Evolutionary conservation across 331 rosid species (phyloP).

Genomic region (Malus hybrid): DNA sequence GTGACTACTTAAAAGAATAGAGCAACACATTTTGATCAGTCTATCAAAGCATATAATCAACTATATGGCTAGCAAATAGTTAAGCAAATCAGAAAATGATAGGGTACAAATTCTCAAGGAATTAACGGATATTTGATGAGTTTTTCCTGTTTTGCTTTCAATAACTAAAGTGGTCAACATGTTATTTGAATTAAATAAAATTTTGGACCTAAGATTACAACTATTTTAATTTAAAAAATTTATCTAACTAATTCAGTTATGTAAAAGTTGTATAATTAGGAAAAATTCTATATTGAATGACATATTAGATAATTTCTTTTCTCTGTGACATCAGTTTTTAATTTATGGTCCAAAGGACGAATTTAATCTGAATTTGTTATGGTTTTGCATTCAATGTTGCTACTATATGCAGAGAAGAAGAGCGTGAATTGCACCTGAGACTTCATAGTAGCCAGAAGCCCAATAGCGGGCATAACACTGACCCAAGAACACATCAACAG

Average conservation of each 20-base stretch:
- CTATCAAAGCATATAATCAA: background rate
- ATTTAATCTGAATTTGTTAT: background rate
- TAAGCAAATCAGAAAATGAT: slow-evolving; percentile 1
- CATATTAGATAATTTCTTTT: background rate
- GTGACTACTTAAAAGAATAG: background rate
- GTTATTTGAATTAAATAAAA: background rate
- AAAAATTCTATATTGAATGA: no score
- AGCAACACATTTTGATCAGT: slow-evolving; percentile 4
- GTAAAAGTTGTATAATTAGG: background rate
- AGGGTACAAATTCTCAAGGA: slow-evolving; percentile 9
- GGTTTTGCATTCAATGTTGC: background rate
- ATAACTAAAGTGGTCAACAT: slow-evolving; percentile 8
- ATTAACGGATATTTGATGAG: slow-evolving; percentile 21
- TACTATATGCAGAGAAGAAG: background rate
- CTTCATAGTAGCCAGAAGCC: slow-evolving; percentile 80
- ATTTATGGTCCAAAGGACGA: no score
- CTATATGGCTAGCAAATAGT: background rate
- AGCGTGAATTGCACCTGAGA: slow-evolving; percentile 3
- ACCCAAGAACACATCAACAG: slow-evolving; percentile 76
- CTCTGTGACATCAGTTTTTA: background rate
- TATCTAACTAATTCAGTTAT: background rate
- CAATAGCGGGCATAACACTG: slow-evolving; percentile 83
- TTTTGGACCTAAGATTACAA: background rate
- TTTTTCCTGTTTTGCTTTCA: background rate
- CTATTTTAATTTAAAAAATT: background rate